Conservation (phyloP, 2,329 filamentous ascomycete genomes). For the Stagonosporopsis chrysanthemi region DNA sequence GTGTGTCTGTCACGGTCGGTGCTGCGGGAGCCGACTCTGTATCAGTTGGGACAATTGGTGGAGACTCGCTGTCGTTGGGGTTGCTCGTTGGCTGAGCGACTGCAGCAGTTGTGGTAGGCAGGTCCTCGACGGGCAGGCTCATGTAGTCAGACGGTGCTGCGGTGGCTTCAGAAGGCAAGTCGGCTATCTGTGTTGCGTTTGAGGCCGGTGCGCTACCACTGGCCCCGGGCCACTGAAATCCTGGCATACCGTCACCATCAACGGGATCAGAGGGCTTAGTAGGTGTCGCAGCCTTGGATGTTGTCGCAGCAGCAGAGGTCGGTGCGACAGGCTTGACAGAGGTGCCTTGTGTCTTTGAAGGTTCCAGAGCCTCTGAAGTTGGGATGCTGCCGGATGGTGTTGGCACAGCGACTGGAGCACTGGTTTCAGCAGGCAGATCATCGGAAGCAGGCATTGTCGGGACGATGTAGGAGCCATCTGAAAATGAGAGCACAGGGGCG, state of each 20-base stretch:
- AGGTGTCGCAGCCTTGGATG: slow-evolving; percentile 12
- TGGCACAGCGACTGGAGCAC: neutral
- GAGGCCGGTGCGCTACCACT: slow-evolving; percentile 1
- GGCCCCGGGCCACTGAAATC: slow-evolving; percentile 32
- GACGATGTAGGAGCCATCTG: slow-evolving; percentile 2
- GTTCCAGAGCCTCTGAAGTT: slow-evolving; percentile 4
- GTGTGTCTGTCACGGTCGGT: slow-evolving; percentile 12
- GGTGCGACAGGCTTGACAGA: slow-evolving; percentile 4
- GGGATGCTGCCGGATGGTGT: slow-evolving; percentile 4
- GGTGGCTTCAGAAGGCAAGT: slow-evolving; percentile 4
- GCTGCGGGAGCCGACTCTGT: slow-evolving; percentile 13
- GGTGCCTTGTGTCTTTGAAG: slow-evolving; percentile 9
- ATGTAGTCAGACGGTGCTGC: slow-evolving; percentile 8
- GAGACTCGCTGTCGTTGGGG: slow-evolving; percentile 1
- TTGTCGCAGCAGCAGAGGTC: slow-evolving; percentile 9
- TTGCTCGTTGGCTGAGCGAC: slow-evolving; percentile 3
- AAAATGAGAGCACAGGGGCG: slow-evolving; percentile 8
- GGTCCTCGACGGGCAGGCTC: slow-evolving; percentile 4
- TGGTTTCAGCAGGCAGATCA: slow-evolving; percentile 4
- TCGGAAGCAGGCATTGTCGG: slow-evolving; percentile 4
- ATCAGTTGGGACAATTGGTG: slow-evolving; percentile 3
- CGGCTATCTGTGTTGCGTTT: slow-evolving; percentile 15
- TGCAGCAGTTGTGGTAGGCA: neutral
- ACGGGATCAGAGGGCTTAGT: slow-evolving; percentile 14
- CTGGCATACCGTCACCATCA: slow-evolving; percentile 25